Evolutionary conservation across 164 flowering plant genomes (phyloP), one percentile per base, ranked within the genome.

Genomic region (Macadamia integrifolia): DNA sequence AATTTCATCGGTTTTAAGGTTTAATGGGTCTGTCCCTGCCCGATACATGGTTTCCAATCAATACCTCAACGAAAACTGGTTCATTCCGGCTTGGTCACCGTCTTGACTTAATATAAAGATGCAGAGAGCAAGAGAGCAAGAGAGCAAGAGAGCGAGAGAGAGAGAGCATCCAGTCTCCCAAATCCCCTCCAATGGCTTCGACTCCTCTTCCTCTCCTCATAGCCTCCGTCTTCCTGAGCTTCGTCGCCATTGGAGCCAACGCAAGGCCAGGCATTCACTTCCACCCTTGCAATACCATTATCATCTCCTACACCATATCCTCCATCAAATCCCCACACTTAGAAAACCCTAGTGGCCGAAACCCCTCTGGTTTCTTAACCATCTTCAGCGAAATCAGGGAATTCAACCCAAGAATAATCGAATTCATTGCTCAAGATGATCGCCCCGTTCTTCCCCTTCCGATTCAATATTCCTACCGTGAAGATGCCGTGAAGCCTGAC

Each of bases 251-350:
- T 67, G 67, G 57, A 55, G 76, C 71, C 60, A 6, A 67, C 61
- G 84, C 85, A 30, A 72, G 87, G 18, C 87, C 85, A 32, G 78
- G 81, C 56, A n/a, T 53, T 17, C 77, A 74, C 60, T 74, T 74
- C 73, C 77, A 74, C 72, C 81, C 81, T 15, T 83, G 87, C 80
- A 81, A 80, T 65, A 81, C 85, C 68, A 69, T 82, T 23, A 67
- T 82, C 72, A 70, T 80, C 61, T 74, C 81, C 71, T 73, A 80
- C 69, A 70, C 80, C 71, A 78, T 79, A 65, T 32, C 78, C 75
- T 75, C 82, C 57, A 48, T 63, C n/a, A 28, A 6, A 50, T 60
- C 57, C 52, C 43, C 74, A 42, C 58, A 69, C 71, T 74, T 79
- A 77, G 40, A 35, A 66, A 72, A 75, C 64, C 62, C 53, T 58